Conservation (phyloP, 768 basidiomycete species). For the Kwoniella heveanensis region DNA sequence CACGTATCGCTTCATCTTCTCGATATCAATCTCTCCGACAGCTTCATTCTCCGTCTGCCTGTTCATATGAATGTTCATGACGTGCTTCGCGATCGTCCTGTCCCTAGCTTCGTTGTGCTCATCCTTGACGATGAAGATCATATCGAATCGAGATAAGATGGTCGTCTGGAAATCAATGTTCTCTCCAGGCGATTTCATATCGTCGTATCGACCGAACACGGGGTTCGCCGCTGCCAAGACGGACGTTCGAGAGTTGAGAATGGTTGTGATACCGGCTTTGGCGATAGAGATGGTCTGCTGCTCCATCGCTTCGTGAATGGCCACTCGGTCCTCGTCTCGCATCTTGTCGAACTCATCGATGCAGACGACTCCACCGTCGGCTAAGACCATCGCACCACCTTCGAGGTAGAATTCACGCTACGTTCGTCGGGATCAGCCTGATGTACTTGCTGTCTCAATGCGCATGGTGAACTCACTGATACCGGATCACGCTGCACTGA, state of each 20-base stretch:
- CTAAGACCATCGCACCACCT: constrained; percentile 98
- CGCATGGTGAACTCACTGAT: constrained; percentile 65
- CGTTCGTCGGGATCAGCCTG: not conserved
- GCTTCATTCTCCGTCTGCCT: constrained; percentile 74
- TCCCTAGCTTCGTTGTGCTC: constrained; percentile 95
- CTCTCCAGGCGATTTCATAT: constrained; percentile 64
- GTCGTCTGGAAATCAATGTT: constrained; percentile 68
- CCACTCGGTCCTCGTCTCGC: constrained; percentile 97
- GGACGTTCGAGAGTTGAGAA: constrained; percentile 91
- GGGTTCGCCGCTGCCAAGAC: constrained; percentile 97
- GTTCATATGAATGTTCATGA: constrained; percentile 99
- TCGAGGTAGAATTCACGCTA: constrained; percentile 98
- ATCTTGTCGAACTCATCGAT: constrained; percentile 99
- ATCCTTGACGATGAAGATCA: constrained; percentile 99
- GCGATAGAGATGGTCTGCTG: constrained; percentile 99
- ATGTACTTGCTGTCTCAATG: not conserved
- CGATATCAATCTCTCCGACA: constrained; percentile 87
- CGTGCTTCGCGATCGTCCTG: constrained; percentile 92
- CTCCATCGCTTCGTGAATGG: constrained; percentile 99
- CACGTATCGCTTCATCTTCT: constrained; percentile 98
- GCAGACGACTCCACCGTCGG: constrained; percentile 96
- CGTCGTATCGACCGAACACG: constrained; percentile 95
- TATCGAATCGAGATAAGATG: constrained; percentile 96
- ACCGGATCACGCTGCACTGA: constrained; percentile 91
- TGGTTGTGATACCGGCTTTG: constrained; percentile 97